phyloP scores from a whole-genome alignment of 768 basidiomycete species.

The Leccinum rimulosum region DNA sequence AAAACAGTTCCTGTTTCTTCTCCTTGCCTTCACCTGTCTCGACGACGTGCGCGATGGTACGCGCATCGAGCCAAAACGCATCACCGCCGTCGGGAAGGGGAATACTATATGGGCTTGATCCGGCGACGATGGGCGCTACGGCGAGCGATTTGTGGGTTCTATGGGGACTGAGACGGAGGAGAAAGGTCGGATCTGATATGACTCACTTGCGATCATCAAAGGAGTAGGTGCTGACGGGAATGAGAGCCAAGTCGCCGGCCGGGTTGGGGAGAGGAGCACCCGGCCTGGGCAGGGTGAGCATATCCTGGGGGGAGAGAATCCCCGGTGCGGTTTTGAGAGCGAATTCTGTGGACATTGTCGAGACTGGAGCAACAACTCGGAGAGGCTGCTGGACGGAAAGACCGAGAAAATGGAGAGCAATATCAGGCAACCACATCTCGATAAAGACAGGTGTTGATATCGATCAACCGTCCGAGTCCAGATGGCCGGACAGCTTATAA shows the following conservation, averaged over 20 bases:
- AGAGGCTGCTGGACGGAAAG: constrained; percentile 56
- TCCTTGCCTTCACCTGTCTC: constrained; percentile 45
- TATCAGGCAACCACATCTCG: not conserved
- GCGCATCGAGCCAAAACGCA: constrained; percentile 73
- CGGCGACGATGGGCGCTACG: constrained; percentile 56
- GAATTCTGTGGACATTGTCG: constrained; percentile 42
- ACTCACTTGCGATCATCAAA: constrained; percentile 73
- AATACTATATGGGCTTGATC: constrained; percentile 49
- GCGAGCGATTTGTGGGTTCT: constrained; percentile 73
- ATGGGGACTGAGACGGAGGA: not conserved
- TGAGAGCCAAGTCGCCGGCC: constrained; percentile 64
- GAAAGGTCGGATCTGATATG: not conserved
- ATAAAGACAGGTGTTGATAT: not conserved
- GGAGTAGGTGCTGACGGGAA: constrained; percentile 66
- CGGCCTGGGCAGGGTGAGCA: constrained; percentile 69
- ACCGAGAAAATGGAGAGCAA: constrained; percentile 39
- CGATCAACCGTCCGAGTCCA: not conserved
- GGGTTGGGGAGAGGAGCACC: constrained; percentile 64
- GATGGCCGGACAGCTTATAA: not conserved
- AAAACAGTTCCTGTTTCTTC: constrained; percentile 55
- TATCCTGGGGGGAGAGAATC: constrained; percentile 67
- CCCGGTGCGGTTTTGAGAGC: constrained; percentile 55
- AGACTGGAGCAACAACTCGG: constrained; percentile 13
- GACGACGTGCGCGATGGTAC: constrained; percentile 70
- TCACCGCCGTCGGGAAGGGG: constrained; percentile 68